A percentile compares a stretch with the other conserved stretches of the same genome.
Conservation (phyloP, 163 green algal genomes). For the Scenedesmus sp. region DNA sequence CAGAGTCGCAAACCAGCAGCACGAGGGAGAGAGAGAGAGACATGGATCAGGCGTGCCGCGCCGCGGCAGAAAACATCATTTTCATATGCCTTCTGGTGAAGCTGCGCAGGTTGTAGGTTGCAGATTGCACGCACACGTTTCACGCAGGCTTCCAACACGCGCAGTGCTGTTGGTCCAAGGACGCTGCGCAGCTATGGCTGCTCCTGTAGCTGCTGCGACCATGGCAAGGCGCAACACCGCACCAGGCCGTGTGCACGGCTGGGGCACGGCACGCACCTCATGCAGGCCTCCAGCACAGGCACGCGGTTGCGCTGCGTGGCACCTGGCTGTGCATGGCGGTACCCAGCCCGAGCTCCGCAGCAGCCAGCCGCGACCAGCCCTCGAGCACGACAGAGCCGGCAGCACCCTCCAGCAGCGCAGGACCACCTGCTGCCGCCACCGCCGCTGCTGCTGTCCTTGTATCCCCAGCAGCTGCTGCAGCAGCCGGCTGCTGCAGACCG, state of each 20-base stretch:
- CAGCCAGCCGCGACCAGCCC: conserved; percentile 39
- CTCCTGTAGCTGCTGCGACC: not conserved
- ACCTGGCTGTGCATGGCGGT: conserved; percentile 28
- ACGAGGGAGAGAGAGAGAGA: not conserved
- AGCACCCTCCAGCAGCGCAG: conserved; percentile 31
- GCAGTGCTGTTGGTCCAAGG: conserved; percentile 17
- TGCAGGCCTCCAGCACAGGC: conserved; percentile 38
- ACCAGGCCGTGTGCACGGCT: not conserved
- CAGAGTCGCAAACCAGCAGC: not conserved
- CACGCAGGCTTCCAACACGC: conserved; percentile 38
- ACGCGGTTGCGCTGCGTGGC: conserved; percentile 7
- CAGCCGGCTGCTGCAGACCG: not conserved
- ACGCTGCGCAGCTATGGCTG: too few relatives aligned
- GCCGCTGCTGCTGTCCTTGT: not conserved
- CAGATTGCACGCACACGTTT: not conserved
- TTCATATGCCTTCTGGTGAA: too few relatives aligned
- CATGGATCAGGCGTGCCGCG: too few relatives aligned
- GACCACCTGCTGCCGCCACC: conserved; percentile 31
- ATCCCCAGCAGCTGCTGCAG: conserved; percentile 17
- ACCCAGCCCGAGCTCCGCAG: conserved; percentile 42
- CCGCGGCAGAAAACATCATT: too few relatives aligned
- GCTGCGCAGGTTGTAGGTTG: too few relatives aligned
- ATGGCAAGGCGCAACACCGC: not conserved
- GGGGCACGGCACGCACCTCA: not conserved
- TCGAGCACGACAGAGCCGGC: conserved; percentile 39